A percentile compares a stretch with the other conserved stretches of the same genome.
Evolutionary conservation across 192 early-diverging fungal species (phyloP).

Genomic region (Rhizoclosmatium sp.): DNA sequence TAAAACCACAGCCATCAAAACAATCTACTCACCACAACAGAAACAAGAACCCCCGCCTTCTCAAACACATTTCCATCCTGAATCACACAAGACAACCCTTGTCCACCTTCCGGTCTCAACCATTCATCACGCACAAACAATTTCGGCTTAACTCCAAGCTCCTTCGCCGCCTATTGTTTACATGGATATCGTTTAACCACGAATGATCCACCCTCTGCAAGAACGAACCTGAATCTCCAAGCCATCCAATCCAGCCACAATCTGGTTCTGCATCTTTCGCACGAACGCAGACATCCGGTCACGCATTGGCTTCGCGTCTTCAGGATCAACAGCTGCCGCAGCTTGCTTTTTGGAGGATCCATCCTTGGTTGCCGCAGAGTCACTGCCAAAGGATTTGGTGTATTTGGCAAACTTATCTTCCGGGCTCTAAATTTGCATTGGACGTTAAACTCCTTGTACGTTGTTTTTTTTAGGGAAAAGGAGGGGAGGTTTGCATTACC

Average conservation of each 20-base stretch:
- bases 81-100: slow-evolving; percentile 90
- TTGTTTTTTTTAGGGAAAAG: too few species aligned
- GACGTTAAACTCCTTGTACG: too few species aligned
- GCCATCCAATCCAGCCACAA: slow-evolving; percentile 73
- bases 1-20: neutral
- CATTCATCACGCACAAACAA: slow-evolving; percentile 80
- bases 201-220: neutral
- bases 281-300: slow-evolving; percentile 84
- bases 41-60: slow-evolving; percentile 97
- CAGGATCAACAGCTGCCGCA: neutral
- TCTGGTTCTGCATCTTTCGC: slow-evolving; percentile 77
- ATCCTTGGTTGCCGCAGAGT: neutral
- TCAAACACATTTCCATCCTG: slow-evolving; percentile 93
- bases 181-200: neutral
- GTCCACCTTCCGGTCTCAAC: slow-evolving; percentile 90
- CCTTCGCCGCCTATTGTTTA: slow-evolving; percentile 24
- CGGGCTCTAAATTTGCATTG: neutral
- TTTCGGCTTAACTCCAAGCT: slow-evolving; percentile 18
- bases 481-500: neutral
- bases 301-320: slow-evolving; percentile 67
- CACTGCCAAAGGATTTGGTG: slow-evolving; percentile 18
- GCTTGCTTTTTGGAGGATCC: neutral
- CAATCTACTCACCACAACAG: slow-evolving; percentile 64
- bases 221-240: slow-evolving; percentile 46
- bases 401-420: slow-evolving; percentile 32